Conservation (phyloP, 176 grass and related monocot species). For the Raddia guianensis region DNA sequence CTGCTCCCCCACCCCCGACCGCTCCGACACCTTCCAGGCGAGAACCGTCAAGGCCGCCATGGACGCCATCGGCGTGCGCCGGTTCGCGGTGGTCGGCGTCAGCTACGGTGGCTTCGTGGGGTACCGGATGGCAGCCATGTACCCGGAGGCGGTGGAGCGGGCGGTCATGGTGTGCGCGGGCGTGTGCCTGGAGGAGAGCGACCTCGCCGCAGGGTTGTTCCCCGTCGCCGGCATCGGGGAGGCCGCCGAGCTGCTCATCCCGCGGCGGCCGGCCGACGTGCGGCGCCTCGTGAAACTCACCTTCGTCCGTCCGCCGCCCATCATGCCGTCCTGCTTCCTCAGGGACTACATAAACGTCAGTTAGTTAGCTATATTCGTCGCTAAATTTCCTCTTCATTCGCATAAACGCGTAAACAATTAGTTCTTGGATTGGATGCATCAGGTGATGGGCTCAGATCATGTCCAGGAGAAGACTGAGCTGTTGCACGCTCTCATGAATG, state of each 20-base stretch:
- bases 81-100: slow-evolving; percentile 67
- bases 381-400: not conserved
- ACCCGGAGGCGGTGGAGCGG: slow-evolving; percentile 61
- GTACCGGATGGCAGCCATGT: slow-evolving; percentile 73
- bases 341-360: slow-evolving; percentile 73
- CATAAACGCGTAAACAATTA: not conserved
- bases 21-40: slow-evolving; percentile 72
- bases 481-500: slow-evolving; percentile 55
- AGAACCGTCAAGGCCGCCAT: slow-evolving; percentile 58
- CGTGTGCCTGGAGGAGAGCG: slow-evolving; percentile 73
- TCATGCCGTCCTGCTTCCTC: slow-evolving; percentile 81
- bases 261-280: slow-evolving; percentile 57
- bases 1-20: slow-evolving; percentile 47
- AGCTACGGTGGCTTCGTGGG: slow-evolving; percentile 89
- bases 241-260: slow-evolving; percentile 71
- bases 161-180: slow-evolving; percentile 57
- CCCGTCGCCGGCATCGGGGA: slow-evolving; percentile 56
- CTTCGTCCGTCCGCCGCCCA: slow-evolving; percentile 62
- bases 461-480: slow-evolving; percentile 74
- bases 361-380: not conserved
- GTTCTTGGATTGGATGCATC: not conserved
- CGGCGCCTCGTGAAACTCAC: slow-evolving; percentile 67
- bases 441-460: slow-evolving; percentile 80
- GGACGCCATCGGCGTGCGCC: slow-evolving; percentile 55
- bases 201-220: slow-evolving; percentile 66